Percentiles rank a stretch among this genome's conserved stretches.
These are phyloP conservation scores for Venturia pyrina DNA, from an alignment of 2,329 filamentous ascomycete genomes.

Conservation along the genomic window DNA sequence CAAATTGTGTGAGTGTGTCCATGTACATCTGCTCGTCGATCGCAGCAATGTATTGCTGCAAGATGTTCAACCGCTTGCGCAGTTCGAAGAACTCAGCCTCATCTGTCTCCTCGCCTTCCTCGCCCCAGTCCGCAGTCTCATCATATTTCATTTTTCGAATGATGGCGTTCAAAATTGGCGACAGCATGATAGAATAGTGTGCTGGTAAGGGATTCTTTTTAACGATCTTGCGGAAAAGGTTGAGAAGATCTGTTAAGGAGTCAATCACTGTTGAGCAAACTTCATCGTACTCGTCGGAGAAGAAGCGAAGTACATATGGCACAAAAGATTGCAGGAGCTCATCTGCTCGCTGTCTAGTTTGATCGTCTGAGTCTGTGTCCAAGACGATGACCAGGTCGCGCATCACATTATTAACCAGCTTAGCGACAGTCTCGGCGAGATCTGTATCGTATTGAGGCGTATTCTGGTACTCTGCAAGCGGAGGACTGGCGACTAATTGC, in stretches of 20 bases:
- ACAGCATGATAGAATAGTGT: slow-evolving; percentile 72
- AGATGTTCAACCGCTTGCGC: slow-evolving; percentile 74
- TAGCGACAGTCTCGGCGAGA: slow-evolving; percentile 87
- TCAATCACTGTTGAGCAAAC: slow-evolving; percentile 94
- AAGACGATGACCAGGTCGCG: slow-evolving; percentile 80
- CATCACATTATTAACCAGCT: slow-evolving; percentile 84
- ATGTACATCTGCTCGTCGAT: slow-evolving; percentile 85
- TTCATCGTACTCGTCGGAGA: slow-evolving; percentile 96
- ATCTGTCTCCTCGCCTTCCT: slow-evolving; percentile 89
- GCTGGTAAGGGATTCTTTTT: slow-evolving; percentile 54
- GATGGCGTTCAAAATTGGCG: slow-evolving; percentile 82
- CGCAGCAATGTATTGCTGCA: slow-evolving; percentile 86
- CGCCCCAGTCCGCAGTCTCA: slow-evolving; percentile 85
- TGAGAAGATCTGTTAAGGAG: slow-evolving; percentile 82
- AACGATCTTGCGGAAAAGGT: slow-evolving; percentile 75
- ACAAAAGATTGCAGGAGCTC: slow-evolving; percentile 75
- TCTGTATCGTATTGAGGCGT: slow-evolving; percentile 90
- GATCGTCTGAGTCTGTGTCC: slow-evolving; percentile 56
- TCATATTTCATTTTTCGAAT: slow-evolving; percentile 97
- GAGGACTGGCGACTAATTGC: slow-evolving; percentile 75
- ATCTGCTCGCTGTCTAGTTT: slow-evolving; percentile 65
- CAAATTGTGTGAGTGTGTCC: slow-evolving; percentile 74
- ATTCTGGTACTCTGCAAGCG: slow-evolving; percentile 66
- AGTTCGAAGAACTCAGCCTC: slow-evolving; percentile 97
- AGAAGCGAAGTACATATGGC: slow-evolving; percentile 82